phyloP scores from a whole-genome alignment of 441 rosid genomes.

The Pelargonium fulgidum region DNA sequence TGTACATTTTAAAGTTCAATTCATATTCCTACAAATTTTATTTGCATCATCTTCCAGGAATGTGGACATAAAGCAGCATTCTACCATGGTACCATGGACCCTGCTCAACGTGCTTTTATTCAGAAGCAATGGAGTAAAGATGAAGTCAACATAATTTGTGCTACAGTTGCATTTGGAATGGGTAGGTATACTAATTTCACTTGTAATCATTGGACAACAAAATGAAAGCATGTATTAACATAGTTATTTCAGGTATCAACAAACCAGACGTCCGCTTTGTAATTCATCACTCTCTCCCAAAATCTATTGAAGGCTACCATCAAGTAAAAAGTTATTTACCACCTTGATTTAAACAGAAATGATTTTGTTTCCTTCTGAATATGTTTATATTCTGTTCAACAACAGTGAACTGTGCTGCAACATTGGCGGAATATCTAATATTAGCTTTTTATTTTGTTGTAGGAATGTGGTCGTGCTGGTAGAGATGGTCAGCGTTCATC shows the following conservation, averaged over 20 bases:
- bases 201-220: slow-evolving; percentile 16
- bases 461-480: slow-evolving; percentile 99
- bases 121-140: slow-evolving; percentile 99
- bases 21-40: slow-evolving; percentile 9
- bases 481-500: slow-evolving; percentile 92
- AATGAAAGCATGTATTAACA: slow-evolving; percentile 22
- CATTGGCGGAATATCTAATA: slow-evolving; percentile 2
- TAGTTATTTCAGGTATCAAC: slow-evolving; percentile 65
- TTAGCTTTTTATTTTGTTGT: slow-evolving; percentile 18
- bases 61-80: slow-evolving; percentile 92
- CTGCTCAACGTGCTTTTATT: slow-evolving; percentile 57
- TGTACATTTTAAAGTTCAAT: slow-evolving; percentile 9
- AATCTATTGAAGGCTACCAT: slow-evolving; percentile 96
- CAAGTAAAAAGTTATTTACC: slow-evolving; percentile 43
- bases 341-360: slow-evolving; percentile 7
- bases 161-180: slow-evolving; percentile 99
- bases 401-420: neutral
- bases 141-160: slow-evolving; percentile 91
- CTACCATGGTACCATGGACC: slow-evolving; percentile 94
- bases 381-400: slow-evolving; percentile 1
- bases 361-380: slow-evolving; percentile 5
- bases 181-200: slow-evolving; percentile 40
- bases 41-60: slow-evolving; percentile 40
- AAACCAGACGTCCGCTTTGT: slow-evolving; percentile 97
- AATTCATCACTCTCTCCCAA: slow-evolving; percentile 94